phyloP scores from a whole-genome alignment of 2,329 filamentous ascomycete genomes.

The Xylaria sp. region DNA sequence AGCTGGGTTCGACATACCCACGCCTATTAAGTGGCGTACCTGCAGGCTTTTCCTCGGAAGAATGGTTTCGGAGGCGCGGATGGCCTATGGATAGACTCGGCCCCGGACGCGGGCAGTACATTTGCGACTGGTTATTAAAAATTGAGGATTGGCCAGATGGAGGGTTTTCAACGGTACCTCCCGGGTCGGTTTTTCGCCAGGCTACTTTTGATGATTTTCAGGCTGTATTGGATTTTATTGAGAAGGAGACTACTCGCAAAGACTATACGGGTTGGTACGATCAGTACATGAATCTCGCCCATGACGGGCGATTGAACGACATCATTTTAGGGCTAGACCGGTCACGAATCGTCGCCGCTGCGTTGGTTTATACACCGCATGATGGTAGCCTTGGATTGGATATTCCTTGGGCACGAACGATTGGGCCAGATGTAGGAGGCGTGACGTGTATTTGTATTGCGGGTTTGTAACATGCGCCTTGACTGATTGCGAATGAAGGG shows the following conservation, averaged over 20 bases:
- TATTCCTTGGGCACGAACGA: slow-evolving; percentile 64
- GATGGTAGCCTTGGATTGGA: slow-evolving; percentile 60
- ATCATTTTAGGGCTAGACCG: slow-evolving; percentile 64
- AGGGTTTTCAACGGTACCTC: slow-evolving; percentile 50
- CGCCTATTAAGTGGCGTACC: slow-evolving; percentile 66
- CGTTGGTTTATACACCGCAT: slow-evolving; percentile 63
- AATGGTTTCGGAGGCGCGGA: slow-evolving; percentile 65
- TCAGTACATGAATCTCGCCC: slow-evolving; percentile 64
- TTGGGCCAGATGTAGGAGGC: slow-evolving; percentile 64
- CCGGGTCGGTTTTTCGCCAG: slow-evolving; percentile 56
- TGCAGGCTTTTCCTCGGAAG: slow-evolving; percentile 53
- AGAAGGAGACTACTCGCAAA: slow-evolving; percentile 58
- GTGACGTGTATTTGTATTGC: slow-evolving; percentile 69
- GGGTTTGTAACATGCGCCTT: slow-evolving; percentile 54
- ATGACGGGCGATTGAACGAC: slow-evolving; percentile 60
- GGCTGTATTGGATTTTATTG: slow-evolving; percentile 61
- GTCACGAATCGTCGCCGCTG: slow-evolving; percentile 61
- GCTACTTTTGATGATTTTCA: slow-evolving; percentile 60
- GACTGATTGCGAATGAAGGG: slow-evolving; percentile 12
- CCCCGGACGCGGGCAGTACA: slow-evolving; percentile 60
- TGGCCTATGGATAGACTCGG: slow-evolving; percentile 60
- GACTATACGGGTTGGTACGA: slow-evolving; percentile 68
- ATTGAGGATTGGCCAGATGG: slow-evolving; percentile 61
- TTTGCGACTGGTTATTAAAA: slow-evolving; percentile 64
- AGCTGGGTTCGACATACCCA: slow-evolving; percentile 68